Evolutionary conservation across 306 rosid species (phyloP), one percentile per base, ranked within the genome.

Genomic region (Amphicarpaea edgeworthii): DNA sequence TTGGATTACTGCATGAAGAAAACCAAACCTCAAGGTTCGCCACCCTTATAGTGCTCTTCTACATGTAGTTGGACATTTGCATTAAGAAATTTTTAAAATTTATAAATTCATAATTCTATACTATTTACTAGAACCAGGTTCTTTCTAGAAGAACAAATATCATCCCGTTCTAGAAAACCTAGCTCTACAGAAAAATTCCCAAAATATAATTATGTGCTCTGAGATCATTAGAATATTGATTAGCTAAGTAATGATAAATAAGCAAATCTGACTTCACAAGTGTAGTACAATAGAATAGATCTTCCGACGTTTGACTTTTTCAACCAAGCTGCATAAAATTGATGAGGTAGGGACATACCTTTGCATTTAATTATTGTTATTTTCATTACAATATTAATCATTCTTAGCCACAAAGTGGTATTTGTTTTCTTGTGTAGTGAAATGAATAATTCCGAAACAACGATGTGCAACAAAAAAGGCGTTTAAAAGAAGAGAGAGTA

Each of bases 41-140:
- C 74, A 49, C 73, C 28, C 71, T 28, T 28, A 0, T 51, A 24
- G 76, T 70, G 64, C 62, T 40, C 26, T 11, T 70, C 65, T 34
- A 16, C 38, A 30, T 24, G 53, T 46, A 66, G 24, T 17, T 9
- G 23, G 21, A 51, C 68, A 30, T 28, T 20, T 32, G 21, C 50
- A 41, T 47, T 40, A 12, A 49, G 43, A 23, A 24, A 30, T 5
- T 24, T 8, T 68, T 21, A 6, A 34, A 1, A 26, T 58, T 58
- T 65, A 30, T 30, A 30, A 30, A 30, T 30, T 30, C 63, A 17
- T 37, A 37, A 78, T 10, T 23, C 21, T 8, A 11, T 7, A 6
- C 32, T 23, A 53, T 53, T 73, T 20, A 43, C 41, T 38, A 28
- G 87, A 84, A 75, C 77, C 75, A 28, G 65, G 46, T 77, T 63